Evolutionary conservation across 2,329 filamentous ascomycete genomes (phyloP).

Genomic region (Penicillium sp.): DNA sequence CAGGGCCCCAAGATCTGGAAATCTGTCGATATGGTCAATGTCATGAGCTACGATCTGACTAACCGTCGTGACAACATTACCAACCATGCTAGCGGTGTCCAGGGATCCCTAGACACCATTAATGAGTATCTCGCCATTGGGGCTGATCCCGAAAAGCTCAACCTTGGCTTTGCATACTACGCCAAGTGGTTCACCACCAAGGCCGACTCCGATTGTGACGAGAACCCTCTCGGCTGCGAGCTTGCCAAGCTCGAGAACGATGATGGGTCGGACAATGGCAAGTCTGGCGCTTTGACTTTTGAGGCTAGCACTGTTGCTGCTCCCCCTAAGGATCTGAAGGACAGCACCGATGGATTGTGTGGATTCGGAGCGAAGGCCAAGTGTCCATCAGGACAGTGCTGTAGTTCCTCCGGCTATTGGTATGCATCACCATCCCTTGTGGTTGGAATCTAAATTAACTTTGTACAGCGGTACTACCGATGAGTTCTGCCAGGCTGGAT

Average conservation of each 20-base stretch:
- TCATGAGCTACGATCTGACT: slow-evolving; percentile 72
- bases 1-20: slow-evolving; percentile 59
- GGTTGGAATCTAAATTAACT: slow-evolving; percentile 13
- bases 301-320: slow-evolving; percentile 32
- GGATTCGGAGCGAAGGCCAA: slow-evolving; percentile 28
- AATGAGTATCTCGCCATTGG: slow-evolving; percentile 60
- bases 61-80: slow-evolving; percentile 64
- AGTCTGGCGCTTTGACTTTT: slow-evolving; percentile 52
- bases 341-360: slow-evolving; percentile 32
- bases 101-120: slow-evolving; percentile 54
- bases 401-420: slow-evolving; percentile 39
- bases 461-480: slow-evolving; percentile 29
- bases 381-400: slow-evolving; percentile 34
- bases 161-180: slow-evolving; percentile 67
- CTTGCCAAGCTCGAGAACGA: slow-evolving; percentile 60
- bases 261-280: slow-evolving; percentile 58
- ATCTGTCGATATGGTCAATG: slow-evolving; percentile 64
- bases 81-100: slow-evolving; percentile 63
- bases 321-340: slow-evolving; percentile 25
- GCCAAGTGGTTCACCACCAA: slow-evolving; percentile 64
- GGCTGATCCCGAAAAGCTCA: slow-evolving; percentile 55
- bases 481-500: slow-evolving; percentile 33
- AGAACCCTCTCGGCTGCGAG: slow-evolving; percentile 56
- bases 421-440: slow-evolving; percentile 13
- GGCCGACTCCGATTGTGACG: slow-evolving; percentile 46